Evolutionary conservation across 805 yeast species (phyloP), one percentile per base, ranked within the genome.

Genomic region (Hanseniaspora mollemarum): DNA sequence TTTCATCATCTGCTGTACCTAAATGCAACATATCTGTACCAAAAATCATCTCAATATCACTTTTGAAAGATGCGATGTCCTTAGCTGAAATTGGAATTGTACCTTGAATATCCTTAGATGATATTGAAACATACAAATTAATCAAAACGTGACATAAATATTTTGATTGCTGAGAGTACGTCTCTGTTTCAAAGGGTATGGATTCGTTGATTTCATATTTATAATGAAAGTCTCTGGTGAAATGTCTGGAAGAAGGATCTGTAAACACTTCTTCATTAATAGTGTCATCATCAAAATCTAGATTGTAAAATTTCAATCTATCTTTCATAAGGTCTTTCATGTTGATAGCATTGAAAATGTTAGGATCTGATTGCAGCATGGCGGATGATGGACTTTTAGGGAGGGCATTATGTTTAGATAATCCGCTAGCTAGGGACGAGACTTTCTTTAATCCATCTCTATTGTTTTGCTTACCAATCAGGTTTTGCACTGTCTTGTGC

Each of bases 111-210:
- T 87, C 95, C 54, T 81, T 68, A 2, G 92, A 76, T 52, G 76
- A 73, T 43, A 85, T 74, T 9, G 96, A 87, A 51, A 85, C 77
- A 62, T 84, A 84, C 18, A 92, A 64, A 63, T 85, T 87, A 2
- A 82, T 74, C 29, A 88, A 72, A n/a, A 90, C 83, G 59, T 83
- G 92, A 40, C 84, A 73, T 36, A 90, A 68, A 58, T 87, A 87
- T 49, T 72, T 74, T 16, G 85, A 82, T 53, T 80, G 83, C 52
- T 83, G 94, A 31, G 67, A 67, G 15, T 78, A 78, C 1, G 77
- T 58, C 62, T 87, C 96, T 0, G 81, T 75, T 39, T 71, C 67
- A 63, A 88, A 92, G 0, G 97, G 97, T 25, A 90, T 69, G 45
- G 75, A 59, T 16, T 61, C 65, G 24, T 60, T 62, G 38, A 68